Evolutionary conservation across 148 eudicot species (phyloP).

Genomic region (Selenicereus undatus): DNA sequence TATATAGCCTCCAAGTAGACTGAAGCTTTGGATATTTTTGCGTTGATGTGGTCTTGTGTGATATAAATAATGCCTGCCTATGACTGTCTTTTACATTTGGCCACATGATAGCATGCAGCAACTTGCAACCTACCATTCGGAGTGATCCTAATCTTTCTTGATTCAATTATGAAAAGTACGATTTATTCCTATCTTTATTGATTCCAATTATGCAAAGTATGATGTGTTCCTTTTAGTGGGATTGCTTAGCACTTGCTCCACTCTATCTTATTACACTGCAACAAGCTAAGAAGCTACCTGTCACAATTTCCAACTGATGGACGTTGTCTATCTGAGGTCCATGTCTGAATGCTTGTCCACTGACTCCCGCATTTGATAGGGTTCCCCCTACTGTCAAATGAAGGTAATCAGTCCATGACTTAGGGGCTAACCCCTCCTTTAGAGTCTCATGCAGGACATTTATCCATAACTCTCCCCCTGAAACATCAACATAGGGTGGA

Average conservation of each 20-base stretch:
- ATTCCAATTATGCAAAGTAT: background rate
- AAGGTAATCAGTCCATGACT: slow-evolving; percentile 96
- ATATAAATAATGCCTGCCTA: too few relatives aligned
- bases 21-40: background rate
- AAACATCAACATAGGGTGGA: slow-evolving; percentile 73
- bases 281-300: slow-evolving; percentile 45
- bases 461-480: slow-evolving; percentile 87
- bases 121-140: background rate
- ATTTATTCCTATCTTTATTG: background rate
- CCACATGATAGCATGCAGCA: background rate
- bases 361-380: slow-evolving; percentile 87
- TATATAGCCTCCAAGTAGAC: background rate
- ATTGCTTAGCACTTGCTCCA: background rate
- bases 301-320: slow-evolving; percentile 73
- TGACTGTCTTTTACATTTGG: background rate
- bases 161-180: background rate
- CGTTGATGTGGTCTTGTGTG: too few relatives aligned
- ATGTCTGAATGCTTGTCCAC: slow-evolving; percentile 89
- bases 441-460: slow-evolving; percentile 74
- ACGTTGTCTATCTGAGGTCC: slow-evolving; percentile 95
- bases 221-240: background rate
- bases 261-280: background rate
- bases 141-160: background rate
- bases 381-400: slow-evolving; percentile 95
- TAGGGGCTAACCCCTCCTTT: slow-evolving; percentile 73